A percentile compares a stretch with the other conserved stretches of the same genome.
phyloP scores from a whole-genome alignment of 768 basidiomycete species.

The Podaxis sp. region DNA sequence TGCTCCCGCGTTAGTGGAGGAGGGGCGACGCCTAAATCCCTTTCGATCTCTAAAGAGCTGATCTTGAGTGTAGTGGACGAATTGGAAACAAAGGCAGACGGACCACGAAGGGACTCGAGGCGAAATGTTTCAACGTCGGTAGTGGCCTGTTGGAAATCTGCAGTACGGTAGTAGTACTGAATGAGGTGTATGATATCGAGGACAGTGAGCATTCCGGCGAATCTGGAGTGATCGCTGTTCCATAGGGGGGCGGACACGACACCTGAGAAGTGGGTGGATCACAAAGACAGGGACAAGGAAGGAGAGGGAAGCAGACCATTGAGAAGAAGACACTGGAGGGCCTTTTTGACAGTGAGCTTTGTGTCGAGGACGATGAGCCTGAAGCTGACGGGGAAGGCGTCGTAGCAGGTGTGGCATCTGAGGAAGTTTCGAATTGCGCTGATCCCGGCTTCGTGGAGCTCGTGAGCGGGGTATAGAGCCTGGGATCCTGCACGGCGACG shows the following conservation, averaged over 20 bases:
- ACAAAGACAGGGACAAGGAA: constrained; percentile 4
- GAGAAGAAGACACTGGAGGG: constrained; percentile 79
- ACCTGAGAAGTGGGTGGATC: constrained; percentile 47
- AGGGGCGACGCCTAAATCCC: constrained; percentile 84
- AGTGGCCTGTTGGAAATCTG: constrained; percentile 80
- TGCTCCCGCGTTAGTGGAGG: constrained; percentile 90
- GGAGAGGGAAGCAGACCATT: constrained; percentile 53
- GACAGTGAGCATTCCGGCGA: constrained; percentile 99
- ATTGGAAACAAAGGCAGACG: constrained; percentile 24
- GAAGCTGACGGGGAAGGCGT: constrained; percentile 97
- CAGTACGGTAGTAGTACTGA: constrained; percentile 94
- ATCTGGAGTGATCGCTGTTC: constrained; percentile 91
- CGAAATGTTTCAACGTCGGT: constrained; percentile 92
- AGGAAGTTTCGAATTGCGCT: constrained; percentile 77
- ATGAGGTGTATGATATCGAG: constrained; percentile 98
- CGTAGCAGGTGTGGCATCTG: constrained; percentile 85
- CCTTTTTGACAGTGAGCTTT: constrained; percentile 94
- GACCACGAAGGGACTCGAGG: constrained; percentile 86
- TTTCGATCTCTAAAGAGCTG: constrained; percentile 80
- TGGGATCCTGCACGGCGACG: constrained; percentile 57
- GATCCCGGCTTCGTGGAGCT: constrained; percentile 71
- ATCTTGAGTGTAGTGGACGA: constrained; percentile 9
- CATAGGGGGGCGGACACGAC: constrained; percentile 98
- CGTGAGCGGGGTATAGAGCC: constrained; percentile 44
- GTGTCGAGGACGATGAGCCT: constrained; percentile 96